Base-by-base conservation (phyloP, 129 eudicot genomes). In the Cynara cardunculus region DNA sequence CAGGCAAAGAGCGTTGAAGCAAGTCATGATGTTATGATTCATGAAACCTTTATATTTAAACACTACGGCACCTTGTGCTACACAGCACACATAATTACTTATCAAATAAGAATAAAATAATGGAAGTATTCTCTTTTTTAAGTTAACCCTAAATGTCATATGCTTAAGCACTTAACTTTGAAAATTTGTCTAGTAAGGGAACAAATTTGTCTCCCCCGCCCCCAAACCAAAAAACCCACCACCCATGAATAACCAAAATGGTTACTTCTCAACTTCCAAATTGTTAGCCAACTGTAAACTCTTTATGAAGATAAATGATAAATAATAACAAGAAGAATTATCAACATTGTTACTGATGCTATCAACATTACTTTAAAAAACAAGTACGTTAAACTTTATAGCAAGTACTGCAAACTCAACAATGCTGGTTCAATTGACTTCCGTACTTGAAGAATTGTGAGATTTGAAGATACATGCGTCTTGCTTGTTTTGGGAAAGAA, bases 21-120 rank as follows among this genome's bases (percentile, higher is more conserved):
- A 82, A 68, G 69, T 46, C 70, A 39, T 28, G 62, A 25, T 67
- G 18, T 44, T 26, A 74, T 67, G 75, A 31, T 37, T 81, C 25
- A 73, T 61, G 66, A 30, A 73, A 78, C 74, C 71, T 72, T 31
- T 18, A 71, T 59, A 25, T 25, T 72, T 61, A 37, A 18, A 39
- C 70, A 41, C 39, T 26, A 49, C 21, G 3, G 19, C 62, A 2
- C 25, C 31, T 27, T 69, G 31, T 7, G 64, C 77, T 53, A 7
- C 13, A 39, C 14, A 44, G 5, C 41, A 46, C 61, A 2, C 35
- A 35, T 80, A 71, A 79, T 30, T 49, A 35, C 27, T 16, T 44
- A 41, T 37, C 24, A 44, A 78, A 76, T 69, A 27, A 44, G 44
- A 30, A n/a, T 70, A 16, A 21, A 30, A 18, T 18, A 69, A 18